Base-by-base conservation (phyloP, 768 basidiomycete species). In the Suillus fuscotomentosus region DNA sequence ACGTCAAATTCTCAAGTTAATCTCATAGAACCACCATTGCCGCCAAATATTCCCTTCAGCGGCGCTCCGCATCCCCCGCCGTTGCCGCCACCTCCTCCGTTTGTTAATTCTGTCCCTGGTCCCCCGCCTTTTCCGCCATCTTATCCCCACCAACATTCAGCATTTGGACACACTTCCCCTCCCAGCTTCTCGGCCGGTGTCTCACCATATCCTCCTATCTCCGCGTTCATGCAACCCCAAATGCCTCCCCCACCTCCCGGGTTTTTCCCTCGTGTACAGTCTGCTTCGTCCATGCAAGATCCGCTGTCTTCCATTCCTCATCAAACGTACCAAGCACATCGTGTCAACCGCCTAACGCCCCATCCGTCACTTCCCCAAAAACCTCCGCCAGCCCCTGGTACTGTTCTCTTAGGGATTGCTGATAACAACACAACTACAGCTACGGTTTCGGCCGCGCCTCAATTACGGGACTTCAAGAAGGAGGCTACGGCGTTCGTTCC, bases 401-500 rank as follows among this genome's bases (percentile, higher is more conserved):
- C 79, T 27, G 72, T 70, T 31, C 67, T 76, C 15, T 72, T 71
- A 14, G 67, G 75, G 17, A 57, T 68, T 3, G 65, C 76, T 10
- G 76, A 81, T 11, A 78, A 76, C 10, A 78, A 76, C 51, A 65
- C 81, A 17, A 81, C 80, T 2, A 78, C 84, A 8, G 94, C 92
- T 2, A 91, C 86, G 2, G 88, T 98, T 60, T 89, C 86, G 24
- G 95, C 95, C 3, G 94, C 82, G 53, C 94, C 97, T 5, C 84
- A 94, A 72, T 77, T 99, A 60, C 91, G 97, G 15, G 94, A 99
- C 76, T 81, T 99, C 66, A 94, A 95, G 79, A 95, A 94, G 76
- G 97, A 99, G 75, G 91, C 92, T 10, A 97, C 94, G 1, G 87
- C 92, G 0, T 99, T 99, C 70, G 86, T 98, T 5, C 97, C 97